Evolutionary conservation across 805 yeast species (phyloP).

Genomic region (Ogataea minuta): DNA sequence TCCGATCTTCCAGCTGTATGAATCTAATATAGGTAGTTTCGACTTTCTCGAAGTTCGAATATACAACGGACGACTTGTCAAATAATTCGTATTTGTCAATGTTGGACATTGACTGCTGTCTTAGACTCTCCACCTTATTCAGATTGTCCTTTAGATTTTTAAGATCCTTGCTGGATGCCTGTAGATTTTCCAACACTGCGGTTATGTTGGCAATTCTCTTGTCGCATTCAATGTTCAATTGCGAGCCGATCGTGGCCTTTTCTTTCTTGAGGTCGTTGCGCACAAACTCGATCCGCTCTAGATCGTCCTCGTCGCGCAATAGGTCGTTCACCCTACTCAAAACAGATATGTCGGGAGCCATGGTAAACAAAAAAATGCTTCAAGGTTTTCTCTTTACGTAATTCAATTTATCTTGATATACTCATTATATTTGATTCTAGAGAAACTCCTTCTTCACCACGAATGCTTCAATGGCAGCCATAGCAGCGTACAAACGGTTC

Average conservation of each 20-base stretch:
- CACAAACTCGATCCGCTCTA: constrained; percentile 50
- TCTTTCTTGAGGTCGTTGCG: constrained; percentile 63
- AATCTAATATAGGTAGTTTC: constrained; percentile 64
- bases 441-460: constrained; percentile 73
- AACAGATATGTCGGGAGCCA: constrained; percentile 18
- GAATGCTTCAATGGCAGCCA: constrained; percentile 88
- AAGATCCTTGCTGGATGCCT: constrained; percentile 42
- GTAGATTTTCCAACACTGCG: constrained; percentile 25
- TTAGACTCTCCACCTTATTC: constrained; percentile 34
- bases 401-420: neutral
- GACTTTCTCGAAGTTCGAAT: constrained; percentile 71
- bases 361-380: constrained; percentile 5
- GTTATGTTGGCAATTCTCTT: constrained; percentile 39
- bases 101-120: constrained; percentile 48
- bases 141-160: constrained; percentile 43
- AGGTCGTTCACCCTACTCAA: constrained; percentile 26
- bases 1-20: constrained; percentile 48
- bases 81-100: constrained; percentile 69
- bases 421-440: neutral
- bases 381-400: neutral
- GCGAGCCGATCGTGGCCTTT: constrained; percentile 71
- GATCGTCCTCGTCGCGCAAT: constrained; percentile 40
- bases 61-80: constrained; percentile 60
- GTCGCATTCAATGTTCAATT: constrained; percentile 63
- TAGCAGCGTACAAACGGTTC: constrained; percentile 93